Base-by-base conservation (phyloP, 805 yeast species). In the Dipodascus albidus region DNA sequence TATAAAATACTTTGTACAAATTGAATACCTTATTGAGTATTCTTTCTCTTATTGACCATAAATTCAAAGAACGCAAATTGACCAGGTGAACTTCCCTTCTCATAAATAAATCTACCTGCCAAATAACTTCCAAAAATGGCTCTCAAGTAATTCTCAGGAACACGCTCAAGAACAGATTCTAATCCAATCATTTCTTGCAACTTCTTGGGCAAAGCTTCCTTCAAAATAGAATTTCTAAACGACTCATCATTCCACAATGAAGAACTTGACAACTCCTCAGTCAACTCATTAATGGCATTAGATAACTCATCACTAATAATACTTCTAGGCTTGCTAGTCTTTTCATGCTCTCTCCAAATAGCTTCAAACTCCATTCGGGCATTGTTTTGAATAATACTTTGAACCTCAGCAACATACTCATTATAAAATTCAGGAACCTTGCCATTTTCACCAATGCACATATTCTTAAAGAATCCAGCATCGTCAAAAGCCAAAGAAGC, bases 401-500 rank as follows among this genome's bases (percentile, higher is more conserved):
- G 98, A 27, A 87, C 96, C 63, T 85, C 83, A 60, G 76, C 75
- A 56, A 91, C 98, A 64, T 91, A 93, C n/a, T 74, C 73, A 65
- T 81, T 74, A 73, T 91, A 91, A 67, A 91, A 85, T 50, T 72
- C 74, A 9, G 96, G 95, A 55, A 77, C 75, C 41, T 67, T 67
- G 14, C 75, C 74, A 54, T 71, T 65, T 17, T 62, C 57, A 14
- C 44, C 44, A 50, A 82, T 77, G 67, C 93, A 85, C 88, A 91
- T 93, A 65, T 86, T 72, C 53, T 78, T 70, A 62, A 83, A 77
- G 74, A 91, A 93, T 35, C 82, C 86, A 52, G 77, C 79, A 69
- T 91, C 99, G 63, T 83, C 89, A 64, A 93, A 84, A 2, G 96
- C 84, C 56, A 91, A 79, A 1, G 99, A 91, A 8, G 97, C 96